Conservation (phyloP, 768 basidiomycete species). For the Hericium coralloides region DNA sequence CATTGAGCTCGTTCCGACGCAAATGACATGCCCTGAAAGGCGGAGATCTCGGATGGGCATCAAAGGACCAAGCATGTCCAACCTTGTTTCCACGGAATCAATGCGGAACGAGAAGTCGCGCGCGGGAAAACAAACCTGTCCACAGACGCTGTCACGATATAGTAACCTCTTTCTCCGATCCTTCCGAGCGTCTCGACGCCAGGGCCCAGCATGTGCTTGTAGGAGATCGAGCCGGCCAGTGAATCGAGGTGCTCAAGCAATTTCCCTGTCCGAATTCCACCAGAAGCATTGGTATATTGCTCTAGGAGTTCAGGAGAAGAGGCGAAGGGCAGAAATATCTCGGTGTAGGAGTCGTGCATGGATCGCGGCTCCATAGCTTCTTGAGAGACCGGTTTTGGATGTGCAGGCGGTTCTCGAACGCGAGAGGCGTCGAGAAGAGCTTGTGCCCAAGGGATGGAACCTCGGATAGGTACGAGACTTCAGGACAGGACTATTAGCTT, state of each 20-base stretch:
- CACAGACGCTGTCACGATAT: constrained; percentile 78
- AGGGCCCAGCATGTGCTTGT: constrained; percentile 74
- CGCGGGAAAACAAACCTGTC: constrained; percentile 41
- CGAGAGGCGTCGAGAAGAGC: not conserved
- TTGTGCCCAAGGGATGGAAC: constrained; percentile 1
- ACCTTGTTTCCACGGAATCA: constrained; percentile 24
- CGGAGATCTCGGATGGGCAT: constrained; percentile 57
- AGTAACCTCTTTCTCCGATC: constrained; percentile 59
- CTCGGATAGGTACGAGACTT: constrained; percentile 1
- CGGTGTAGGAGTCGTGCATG: constrained; percentile 69
- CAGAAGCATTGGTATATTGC: constrained; percentile 61
- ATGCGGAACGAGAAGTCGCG: not conserved
- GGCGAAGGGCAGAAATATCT: constrained; percentile 55
- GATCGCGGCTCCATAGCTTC: constrained; percentile 30
- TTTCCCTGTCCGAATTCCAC: constrained; percentile 64
- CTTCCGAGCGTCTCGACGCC: constrained; percentile 43
- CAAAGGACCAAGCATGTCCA: constrained; percentile 59
- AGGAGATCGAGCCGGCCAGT: constrained; percentile 76
- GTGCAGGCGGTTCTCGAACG: not conserved
- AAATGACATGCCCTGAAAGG: constrained; percentile 74
- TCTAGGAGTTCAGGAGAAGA: constrained; percentile 52
- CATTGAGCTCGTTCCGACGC: constrained; percentile 69
- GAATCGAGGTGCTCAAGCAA: constrained; percentile 79
- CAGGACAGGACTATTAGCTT: not conserved
- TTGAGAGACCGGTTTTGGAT: not conserved